Evolutionary conservation across 805 yeast species (phyloP).

Genomic region (Saitoella complicata): DNA sequence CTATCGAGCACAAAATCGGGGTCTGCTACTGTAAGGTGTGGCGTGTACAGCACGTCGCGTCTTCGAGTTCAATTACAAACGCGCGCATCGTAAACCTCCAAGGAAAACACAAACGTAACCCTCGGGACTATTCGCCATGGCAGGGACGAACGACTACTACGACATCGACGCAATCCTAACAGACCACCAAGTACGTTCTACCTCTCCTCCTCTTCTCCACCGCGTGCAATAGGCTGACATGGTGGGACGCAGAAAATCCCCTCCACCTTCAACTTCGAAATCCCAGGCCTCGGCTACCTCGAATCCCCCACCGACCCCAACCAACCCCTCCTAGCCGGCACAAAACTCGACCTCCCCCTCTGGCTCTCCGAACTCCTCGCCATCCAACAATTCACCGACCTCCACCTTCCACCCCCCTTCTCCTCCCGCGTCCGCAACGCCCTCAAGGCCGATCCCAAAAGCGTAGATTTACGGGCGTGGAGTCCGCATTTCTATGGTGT

Average conservation of each 20-base stretch:
- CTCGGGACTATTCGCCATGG: too few species aligned
- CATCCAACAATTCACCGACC: conserved; percentile 38
- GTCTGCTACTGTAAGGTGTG: too few species aligned
- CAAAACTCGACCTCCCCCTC: conserved; percentile 63
- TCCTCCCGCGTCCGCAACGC: conserved; percentile 57
- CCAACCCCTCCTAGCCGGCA: conserved; percentile 19
- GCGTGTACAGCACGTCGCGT: too few species aligned
- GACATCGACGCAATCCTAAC: conserved; percentile 17
- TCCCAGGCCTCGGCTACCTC: conserved; percentile 78
- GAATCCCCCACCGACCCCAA: conserved; percentile 22
- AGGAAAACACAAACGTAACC: too few species aligned
- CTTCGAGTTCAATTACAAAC: too few species aligned
- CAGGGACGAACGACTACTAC: conserved; percentile 5
- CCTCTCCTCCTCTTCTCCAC: background rate
- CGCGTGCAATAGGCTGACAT: background rate
- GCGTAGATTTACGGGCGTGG: conserved; percentile 51
- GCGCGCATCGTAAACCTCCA: too few species aligned
- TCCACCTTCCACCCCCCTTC: conserved; percentile 58
- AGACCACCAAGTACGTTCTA: conserved; percentile 20
- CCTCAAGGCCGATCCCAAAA: conserved; percentile 51
- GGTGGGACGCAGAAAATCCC: conserved; percentile 46
- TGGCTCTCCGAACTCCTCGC: conserved; percentile 82
- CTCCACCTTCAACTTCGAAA: conserved; percentile 55
- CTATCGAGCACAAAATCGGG: too few species aligned
- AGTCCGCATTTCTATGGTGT: conserved; percentile 52